Percentiles rank a stretch among this genome's conserved stretches.
These are phyloP conservation scores for Pharnaceum exiguum DNA, from an alignment of 148 eudicot genomes.

Conservation along the genomic window DNA sequence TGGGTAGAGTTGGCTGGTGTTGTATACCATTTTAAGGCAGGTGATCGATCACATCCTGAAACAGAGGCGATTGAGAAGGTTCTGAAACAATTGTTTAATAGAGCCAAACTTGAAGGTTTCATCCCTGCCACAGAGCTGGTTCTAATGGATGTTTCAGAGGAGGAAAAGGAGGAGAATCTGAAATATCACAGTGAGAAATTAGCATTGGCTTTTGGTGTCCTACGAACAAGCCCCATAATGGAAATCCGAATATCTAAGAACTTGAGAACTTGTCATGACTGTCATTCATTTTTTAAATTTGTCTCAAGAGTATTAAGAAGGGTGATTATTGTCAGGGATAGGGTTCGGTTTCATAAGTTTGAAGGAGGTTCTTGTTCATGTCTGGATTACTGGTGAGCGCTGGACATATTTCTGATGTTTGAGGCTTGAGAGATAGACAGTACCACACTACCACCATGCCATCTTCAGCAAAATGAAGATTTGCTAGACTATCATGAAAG, in stretches of 20 bases:
- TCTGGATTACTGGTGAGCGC: slow-evolving; percentile 62
- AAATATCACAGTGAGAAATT: slow-evolving; percentile 61
- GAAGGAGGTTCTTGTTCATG: slow-evolving; percentile 56
- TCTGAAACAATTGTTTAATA: slow-evolving; percentile 33
- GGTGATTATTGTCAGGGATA: slow-evolving; percentile 65
- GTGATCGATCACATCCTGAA: slow-evolving; percentile 48
- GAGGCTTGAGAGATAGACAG: no score
- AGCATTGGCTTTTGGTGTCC: slow-evolving; percentile 54
- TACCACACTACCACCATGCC: no score
- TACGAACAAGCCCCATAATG: slow-evolving; percentile 52
- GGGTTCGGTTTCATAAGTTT: slow-evolving; percentile 62
- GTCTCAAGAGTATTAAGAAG: slow-evolving; percentile 50
- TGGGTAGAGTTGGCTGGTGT: slow-evolving; percentile 55
- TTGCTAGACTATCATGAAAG: not conserved
- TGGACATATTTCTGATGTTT: not conserved
- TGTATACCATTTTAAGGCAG: slow-evolving; percentile 51
- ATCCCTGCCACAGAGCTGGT: slow-evolving; percentile 40
- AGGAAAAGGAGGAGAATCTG: slow-evolving; percentile 73
- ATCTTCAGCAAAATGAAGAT: not conserved
- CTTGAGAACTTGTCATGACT: slow-evolving; percentile 59
- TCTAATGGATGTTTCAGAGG: slow-evolving; percentile 72
- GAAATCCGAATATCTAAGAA: slow-evolving; percentile 53
- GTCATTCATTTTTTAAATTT: slow-evolving; percentile 60
- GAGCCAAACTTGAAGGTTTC: slow-evolving; percentile 51
- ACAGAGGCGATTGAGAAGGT: slow-evolving; percentile 36